phyloP scores from a whole-genome alignment of 176 grass and related monocot genomes.

The Raddia distichophylla region DNA sequence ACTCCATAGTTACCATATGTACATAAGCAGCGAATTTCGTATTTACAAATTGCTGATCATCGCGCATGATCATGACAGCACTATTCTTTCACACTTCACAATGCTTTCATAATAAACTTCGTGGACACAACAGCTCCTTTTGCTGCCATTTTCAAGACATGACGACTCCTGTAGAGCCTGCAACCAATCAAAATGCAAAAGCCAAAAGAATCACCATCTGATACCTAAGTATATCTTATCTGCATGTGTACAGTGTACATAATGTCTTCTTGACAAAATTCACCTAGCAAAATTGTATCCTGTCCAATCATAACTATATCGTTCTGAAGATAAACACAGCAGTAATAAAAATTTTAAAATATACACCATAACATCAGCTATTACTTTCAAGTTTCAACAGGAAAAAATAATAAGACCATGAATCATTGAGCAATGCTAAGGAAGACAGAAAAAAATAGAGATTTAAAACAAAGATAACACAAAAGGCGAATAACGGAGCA shows the following conservation, averaged over 20 bases:
- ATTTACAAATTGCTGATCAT: conserved; percentile 38
- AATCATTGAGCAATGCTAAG: neutral
- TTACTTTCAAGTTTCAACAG: neutral
- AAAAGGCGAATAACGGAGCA: neutral
- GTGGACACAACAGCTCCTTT: conserved; percentile 56
- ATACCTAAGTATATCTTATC: neutral
- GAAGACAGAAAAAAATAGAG: neutral
- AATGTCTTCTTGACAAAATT: neutral
- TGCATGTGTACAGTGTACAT: too few relatives aligned
- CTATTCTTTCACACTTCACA: conserved; percentile 35
- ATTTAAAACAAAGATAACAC: conserved; percentile 1
- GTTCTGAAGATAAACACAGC: neutral
- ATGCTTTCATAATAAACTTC: conserved; percentile 66
- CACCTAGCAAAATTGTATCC: neutral
- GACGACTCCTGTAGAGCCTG: conserved; percentile 67
- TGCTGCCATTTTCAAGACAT: conserved; percentile 63
- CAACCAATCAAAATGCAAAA: conserved; percentile 6
- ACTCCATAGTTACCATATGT: conserved; percentile 23
- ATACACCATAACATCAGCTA: neutral
- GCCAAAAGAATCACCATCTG: neutral
- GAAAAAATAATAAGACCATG: neutral
- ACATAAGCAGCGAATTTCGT: conserved; percentile 43
- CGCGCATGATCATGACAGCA: neutral
- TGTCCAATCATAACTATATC: neutral
- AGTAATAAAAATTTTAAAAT: neutral